phyloP scores from a whole-genome alignment of 176 grass and related monocot species.

The Musa itinerans region DNA sequence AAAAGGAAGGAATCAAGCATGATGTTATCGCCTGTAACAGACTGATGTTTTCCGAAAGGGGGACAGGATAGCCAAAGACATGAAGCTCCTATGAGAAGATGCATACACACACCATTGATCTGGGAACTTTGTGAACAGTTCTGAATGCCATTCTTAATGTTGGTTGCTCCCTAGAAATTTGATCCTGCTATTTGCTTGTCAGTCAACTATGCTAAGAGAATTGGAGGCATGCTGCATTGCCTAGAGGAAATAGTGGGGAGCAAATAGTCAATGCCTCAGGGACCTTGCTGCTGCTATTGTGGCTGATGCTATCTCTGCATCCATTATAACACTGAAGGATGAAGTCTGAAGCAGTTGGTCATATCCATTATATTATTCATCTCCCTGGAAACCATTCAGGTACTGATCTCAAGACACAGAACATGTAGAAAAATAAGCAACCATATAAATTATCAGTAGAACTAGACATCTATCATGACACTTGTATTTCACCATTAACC shows the following conservation, averaged over 20 bases:
- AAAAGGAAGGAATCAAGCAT: constrained; percentile 34
- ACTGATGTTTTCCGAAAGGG: constrained; percentile 64
- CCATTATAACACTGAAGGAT: too few relatives aligned
- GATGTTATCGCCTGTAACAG: constrained; percentile 57
- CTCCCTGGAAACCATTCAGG: too few relatives aligned
- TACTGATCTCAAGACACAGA: too few relatives aligned
- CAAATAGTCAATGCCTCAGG: constrained; percentile 15
- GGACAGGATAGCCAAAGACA: constrained; percentile 32
- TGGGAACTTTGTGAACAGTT: constrained; percentile 42
- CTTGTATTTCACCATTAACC: too few relatives aligned
- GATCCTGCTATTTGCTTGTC: constrained; percentile 35
- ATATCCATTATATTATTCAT: too few relatives aligned
- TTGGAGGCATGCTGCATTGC: constrained; percentile 15
- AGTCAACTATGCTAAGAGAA: constrained; percentile 39
- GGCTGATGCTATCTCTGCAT: too few relatives aligned
- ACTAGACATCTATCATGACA: too few relatives aligned
- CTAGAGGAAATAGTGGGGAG: constrained; percentile 41
- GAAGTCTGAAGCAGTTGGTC: too few relatives aligned
- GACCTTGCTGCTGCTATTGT: too few relatives aligned
- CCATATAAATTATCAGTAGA: too few relatives aligned
- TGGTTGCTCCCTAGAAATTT: constrained; percentile 35
- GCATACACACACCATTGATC: constrained; percentile 47
- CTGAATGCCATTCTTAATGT: constrained; percentile 55
- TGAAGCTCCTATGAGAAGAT: constrained; percentile 26
- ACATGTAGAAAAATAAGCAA: too few relatives aligned